Evolutionary conservation across 768 basidiomycete species (phyloP).

Genomic region (Strobilomyces confusus): DNA sequence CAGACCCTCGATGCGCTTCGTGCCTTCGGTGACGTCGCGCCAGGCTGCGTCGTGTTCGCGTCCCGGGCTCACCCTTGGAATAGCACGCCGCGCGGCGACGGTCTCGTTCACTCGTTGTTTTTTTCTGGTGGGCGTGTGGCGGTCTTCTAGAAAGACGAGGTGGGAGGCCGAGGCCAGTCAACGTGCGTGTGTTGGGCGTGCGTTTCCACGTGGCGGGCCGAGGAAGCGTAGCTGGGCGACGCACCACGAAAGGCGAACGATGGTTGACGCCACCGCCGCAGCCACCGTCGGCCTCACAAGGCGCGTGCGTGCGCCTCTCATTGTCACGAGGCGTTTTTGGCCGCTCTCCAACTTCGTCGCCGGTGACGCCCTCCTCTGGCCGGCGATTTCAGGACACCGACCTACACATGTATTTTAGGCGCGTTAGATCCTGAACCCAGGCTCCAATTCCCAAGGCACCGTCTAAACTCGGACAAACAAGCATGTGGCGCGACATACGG

Average conservation of each 20-base stretch:
- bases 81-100: background rate
- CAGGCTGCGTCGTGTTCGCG: background rate
- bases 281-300: no score
- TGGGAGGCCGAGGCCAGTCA: no score
- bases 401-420: conserved; percentile 3
- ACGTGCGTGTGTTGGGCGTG: no score
- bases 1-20: conserved; percentile 2
- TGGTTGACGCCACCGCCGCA: no score
- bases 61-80: conserved; percentile 9
- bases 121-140: no score
- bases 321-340: background rate
- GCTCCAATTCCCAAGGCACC: background rate
- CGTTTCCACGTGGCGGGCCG: no score
- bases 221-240: no score
- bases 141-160: no score
- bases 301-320: no score
- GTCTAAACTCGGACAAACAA: conserved; percentile 11
- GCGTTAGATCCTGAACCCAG: conserved; percentile 1
- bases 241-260: no score
- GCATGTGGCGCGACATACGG: background rate
- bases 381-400: background rate
- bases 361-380: background rate
- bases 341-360: background rate
- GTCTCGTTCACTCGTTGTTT: background rate
- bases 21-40: background rate